Percentiles rank a stretch among this genome's conserved stretches.
phyloP scores from a whole-genome alignment of 352 stramenopile genomes.

The Phytopythium ostracodes region DNA sequence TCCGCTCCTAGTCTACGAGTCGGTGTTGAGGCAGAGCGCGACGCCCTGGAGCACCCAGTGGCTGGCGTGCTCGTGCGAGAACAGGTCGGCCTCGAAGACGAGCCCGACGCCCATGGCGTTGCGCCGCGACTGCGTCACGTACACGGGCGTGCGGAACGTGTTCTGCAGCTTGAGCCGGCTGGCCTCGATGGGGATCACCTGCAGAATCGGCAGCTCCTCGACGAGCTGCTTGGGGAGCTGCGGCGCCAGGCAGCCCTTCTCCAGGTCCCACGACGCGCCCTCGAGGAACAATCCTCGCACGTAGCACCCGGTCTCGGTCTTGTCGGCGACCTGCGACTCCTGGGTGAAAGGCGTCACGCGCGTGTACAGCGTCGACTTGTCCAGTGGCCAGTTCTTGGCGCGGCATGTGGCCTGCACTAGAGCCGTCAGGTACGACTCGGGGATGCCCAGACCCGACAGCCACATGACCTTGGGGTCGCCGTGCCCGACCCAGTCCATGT shows the following conservation, averaged over 20 bases:
- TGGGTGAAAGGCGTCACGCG: conserved; percentile 85
- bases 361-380: conserved; percentile 94
- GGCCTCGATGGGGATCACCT: conserved; percentile 95
- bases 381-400: conserved; percentile 91
- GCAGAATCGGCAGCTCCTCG: conserved; percentile 91
- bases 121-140: conserved; percentile 91
- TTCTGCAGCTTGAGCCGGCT: conserved; percentile 94
- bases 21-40: conserved; percentile 90
- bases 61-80: conserved; percentile 87
- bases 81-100: conserved; percentile 93
- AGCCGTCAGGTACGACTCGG: conserved; percentile 94
- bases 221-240: conserved; percentile 95
- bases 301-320: conserved; percentile 88
- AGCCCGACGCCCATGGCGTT: conserved; percentile 96
- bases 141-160: conserved; percentile 94
- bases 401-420: conserved; percentile 94
- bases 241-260: conserved; percentile 61
- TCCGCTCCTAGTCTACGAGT: too few species aligned
- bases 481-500: conserved; percentile 88
- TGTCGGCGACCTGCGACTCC: conserved; percentile 53
- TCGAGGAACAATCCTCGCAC: conserved; percentile 92
- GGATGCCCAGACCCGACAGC: conserved; percentile 93
- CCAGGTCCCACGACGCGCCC: conserved; percentile 91
- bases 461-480: conserved; percentile 92
- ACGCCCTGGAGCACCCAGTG: conserved; percentile 96